Conservation (phyloP, 306 rosid species). For the Prunus mongolica region DNA sequence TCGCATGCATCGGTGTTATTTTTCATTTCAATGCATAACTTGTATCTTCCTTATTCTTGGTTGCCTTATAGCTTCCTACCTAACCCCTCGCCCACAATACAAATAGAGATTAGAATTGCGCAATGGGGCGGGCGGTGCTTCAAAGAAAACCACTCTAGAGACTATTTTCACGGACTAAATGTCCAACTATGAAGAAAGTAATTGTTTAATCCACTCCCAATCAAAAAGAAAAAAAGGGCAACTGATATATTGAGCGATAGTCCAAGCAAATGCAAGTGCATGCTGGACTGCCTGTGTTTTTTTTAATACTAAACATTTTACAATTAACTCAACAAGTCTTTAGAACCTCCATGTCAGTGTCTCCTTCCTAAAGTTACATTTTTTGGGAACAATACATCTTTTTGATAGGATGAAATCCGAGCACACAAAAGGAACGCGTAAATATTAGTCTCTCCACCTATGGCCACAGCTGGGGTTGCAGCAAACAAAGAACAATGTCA, state of each 20-base stretch:
- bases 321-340: background rate
- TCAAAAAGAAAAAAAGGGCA: too few relatives aligned
- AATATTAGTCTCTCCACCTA: conserved; percentile 59
- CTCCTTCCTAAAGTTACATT: background rate
- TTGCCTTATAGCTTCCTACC: too few relatives aligned
- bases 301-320: background rate
- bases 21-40: too few relatives aligned
- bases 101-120: too few relatives aligned
- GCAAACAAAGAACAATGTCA: conserved; percentile 73
- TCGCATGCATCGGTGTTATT: too few relatives aligned
- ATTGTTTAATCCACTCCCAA: background rate
- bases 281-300: background rate
- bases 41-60: too few relatives aligned
- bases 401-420: background rate
- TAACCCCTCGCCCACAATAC: too few relatives aligned
- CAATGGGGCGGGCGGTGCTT: too few relatives aligned
- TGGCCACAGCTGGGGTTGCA: conserved; percentile 78
- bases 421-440: background rate
- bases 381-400: background rate
- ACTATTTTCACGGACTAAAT: too few relatives aligned
- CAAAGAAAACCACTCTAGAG: too few relatives aligned
- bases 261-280: background rate
- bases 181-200: background rate
- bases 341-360: background rate
- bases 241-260: background rate